phyloP scores from a whole-genome alignment of 2,329 filamentous ascomycete species.

The Clarireedia hainanense region DNA sequence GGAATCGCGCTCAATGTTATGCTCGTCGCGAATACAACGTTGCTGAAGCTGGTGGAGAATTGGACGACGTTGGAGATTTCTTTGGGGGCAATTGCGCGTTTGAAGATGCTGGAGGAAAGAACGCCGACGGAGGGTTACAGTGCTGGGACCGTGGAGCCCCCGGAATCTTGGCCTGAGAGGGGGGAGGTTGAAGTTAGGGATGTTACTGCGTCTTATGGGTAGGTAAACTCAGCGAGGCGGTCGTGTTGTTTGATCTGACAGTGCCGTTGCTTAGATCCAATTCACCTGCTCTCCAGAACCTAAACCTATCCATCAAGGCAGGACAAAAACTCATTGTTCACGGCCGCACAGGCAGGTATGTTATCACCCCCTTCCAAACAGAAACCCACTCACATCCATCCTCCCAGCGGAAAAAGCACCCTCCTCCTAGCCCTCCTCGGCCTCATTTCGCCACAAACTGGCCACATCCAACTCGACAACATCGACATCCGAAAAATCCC shows the following conservation, averaged over 20 bases:
- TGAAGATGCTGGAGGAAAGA: conserved; percentile 43
- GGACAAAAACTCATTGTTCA: conserved; percentile 45
- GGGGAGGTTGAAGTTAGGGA: conserved; percentile 30
- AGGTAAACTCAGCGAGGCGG: background rate
- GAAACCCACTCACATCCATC: background rate
- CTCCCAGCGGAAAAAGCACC: conserved; percentile 1
- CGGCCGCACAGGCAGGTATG: conserved; percentile 43
- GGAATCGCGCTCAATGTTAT: conserved; percentile 23
- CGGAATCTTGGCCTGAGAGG: conserved; percentile 28
- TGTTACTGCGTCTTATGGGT: conserved; percentile 27
- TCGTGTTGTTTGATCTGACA: background rate
- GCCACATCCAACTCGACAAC: background rate
- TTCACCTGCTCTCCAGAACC: conserved; percentile 11
- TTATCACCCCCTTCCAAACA: background rate
- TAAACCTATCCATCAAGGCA: conserved; percentile 38
- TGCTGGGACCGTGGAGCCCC: conserved; percentile 5
- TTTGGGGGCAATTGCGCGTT: conserved; percentile 47
- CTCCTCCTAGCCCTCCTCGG: conserved; percentile 3
- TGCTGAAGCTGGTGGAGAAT: conserved; percentile 29
- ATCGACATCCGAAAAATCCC: background rate
- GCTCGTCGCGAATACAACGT: conserved; percentile 16
- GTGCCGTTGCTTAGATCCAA: background rate
- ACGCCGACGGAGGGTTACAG: conserved; percentile 29
- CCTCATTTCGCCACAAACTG: background rate
- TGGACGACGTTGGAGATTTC: conserved; percentile 53